Conservation (phyloP, 441 rosid genomes). For the California macrophylla region DNA sequence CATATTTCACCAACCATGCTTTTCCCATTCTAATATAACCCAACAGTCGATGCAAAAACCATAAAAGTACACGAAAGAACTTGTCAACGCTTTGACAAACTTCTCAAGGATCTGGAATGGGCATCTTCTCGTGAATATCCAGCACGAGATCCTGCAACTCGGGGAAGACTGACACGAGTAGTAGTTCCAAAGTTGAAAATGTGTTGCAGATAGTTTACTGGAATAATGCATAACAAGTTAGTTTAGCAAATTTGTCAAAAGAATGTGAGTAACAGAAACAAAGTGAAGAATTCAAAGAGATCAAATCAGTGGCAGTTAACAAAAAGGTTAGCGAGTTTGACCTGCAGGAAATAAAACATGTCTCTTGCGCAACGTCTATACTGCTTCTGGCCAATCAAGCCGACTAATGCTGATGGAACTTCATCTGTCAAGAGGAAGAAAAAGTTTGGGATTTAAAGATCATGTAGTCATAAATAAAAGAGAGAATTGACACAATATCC, state of each 20-base stretch:
- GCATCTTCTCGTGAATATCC: slow-evolving; percentile 44
- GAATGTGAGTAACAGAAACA: not conserved
- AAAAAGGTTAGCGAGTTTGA: slow-evolving; percentile 13
- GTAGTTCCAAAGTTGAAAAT: slow-evolving; percentile 50
- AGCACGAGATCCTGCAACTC: slow-evolving; percentile 57
- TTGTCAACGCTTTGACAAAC: not conserved
- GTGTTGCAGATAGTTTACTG: slow-evolving; percentile 82
- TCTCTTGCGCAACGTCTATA: slow-evolving; percentile 89
- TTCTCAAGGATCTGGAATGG: slow-evolving; percentile 9
- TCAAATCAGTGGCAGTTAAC: not conserved
- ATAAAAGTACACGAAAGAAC: not conserved
- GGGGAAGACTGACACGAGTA: slow-evolving; percentile 61
- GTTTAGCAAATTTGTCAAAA: not conserved
- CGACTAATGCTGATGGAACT: slow-evolving; percentile 76
- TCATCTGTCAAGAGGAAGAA: slow-evolving; percentile 44
- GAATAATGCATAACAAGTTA: not conserved
- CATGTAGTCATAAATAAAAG: not conserved
- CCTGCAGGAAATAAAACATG: slow-evolving; percentile 92
- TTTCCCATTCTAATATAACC: not conserved
- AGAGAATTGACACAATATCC: not conserved
- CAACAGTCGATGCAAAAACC: not conserved
- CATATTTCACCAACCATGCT: slow-evolving; percentile 2
- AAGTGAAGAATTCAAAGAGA: not conserved
- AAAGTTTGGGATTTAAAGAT: not conserved
- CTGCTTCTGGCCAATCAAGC: slow-evolving; percentile 81